Conservation (phyloP, 2,329 filamentous ascomycete species). For the Colletotrichum horii region DNA sequence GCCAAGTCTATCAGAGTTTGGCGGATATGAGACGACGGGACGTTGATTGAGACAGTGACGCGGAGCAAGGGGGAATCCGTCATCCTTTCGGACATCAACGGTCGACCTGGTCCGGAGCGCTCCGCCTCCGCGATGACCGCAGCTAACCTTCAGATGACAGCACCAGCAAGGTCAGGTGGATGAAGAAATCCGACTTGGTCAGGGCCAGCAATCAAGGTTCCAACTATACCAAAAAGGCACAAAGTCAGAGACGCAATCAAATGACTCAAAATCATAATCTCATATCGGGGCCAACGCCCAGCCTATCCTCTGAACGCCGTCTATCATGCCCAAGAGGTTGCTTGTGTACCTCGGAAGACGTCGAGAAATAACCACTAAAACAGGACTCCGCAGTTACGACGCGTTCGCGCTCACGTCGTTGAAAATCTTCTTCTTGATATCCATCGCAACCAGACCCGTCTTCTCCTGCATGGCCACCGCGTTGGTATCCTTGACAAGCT, state of each 20-base stretch:
- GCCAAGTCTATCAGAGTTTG: neutral
- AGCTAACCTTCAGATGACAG: neutral
- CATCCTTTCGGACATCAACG: neutral
- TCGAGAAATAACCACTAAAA: neutral
- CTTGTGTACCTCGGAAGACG: neutral
- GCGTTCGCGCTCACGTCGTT: slow-evolving; percentile 39
- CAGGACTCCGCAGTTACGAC: neutral
- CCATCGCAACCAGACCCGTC: slow-evolving; percentile 65
- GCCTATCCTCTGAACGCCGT: slow-evolving; percentile 17
- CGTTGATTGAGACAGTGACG: neutral
- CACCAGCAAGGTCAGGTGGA: neutral
- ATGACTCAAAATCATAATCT: slow-evolving; percentile 11
- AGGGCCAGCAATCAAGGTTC: neutral
- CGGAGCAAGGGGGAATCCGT: neutral
- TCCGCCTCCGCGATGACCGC: neutral
- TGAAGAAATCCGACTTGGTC: neutral
- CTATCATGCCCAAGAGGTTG: slow-evolving; percentile 10
- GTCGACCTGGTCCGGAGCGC: neutral
- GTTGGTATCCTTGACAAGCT: slow-evolving; percentile 65
- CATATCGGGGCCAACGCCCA: slow-evolving; percentile 12
- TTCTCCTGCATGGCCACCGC: slow-evolving; percentile 66
- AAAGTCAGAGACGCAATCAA: neutral
- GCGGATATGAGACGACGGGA: neutral
- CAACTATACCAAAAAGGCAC: neutral
- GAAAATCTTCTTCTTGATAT: slow-evolving; percentile 70